Evolutionary conservation across 768 basidiomycete species (phyloP), one percentile per base, ranked within the genome.

Genomic region (Gymnopilus dilepis): DNA sequence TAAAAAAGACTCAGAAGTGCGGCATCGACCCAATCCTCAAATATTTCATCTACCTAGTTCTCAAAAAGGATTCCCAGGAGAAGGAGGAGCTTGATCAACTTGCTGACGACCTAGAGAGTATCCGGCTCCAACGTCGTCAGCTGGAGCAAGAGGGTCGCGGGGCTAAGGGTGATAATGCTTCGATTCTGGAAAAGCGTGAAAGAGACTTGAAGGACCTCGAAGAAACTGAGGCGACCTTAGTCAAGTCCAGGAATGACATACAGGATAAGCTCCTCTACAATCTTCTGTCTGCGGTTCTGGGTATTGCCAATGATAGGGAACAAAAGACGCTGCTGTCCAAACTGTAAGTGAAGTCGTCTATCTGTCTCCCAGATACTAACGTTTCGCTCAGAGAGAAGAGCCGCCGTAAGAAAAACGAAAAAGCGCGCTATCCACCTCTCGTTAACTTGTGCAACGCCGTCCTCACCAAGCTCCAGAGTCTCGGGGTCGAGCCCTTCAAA

Each of bases 71-170:
- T 6, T 33, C 30, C 40, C 2, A n/a, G 12, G 12, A 54, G 19
- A 60, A 45, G 28, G 42, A 30, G 56, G 12, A 31, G 3, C 28
- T 60, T 40, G 43, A 60, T 12, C 17, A 43, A 6, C 7, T 60
- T 21, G 52, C 54, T 41, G 41, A 15, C n/a, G 2, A 24, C 13
- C 54, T 60, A 6, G 51, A 60, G 53, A 11, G 55, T n/a, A 28
- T 60, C 21, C 59, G 55, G 40, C 26, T 3, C 1, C 3, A 21
- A 3, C 48, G 59, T 1, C 53, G 53, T n/a, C 30, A 31, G 9
- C 17, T 3, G 17, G 34, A 37, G 34, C 9, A 15, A 9, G 34
- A 37, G 34, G 8, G 34, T 11, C 3, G 11, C 2, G 3, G 34
- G 7, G 8, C 9, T 37, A 15, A 15, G 8, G 11, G 11, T 2